These are phyloP conservation scores for Isoetes taiwanensis DNA, from an alignment of 75 land plant species.

Conservation along the genomic window DNA sequence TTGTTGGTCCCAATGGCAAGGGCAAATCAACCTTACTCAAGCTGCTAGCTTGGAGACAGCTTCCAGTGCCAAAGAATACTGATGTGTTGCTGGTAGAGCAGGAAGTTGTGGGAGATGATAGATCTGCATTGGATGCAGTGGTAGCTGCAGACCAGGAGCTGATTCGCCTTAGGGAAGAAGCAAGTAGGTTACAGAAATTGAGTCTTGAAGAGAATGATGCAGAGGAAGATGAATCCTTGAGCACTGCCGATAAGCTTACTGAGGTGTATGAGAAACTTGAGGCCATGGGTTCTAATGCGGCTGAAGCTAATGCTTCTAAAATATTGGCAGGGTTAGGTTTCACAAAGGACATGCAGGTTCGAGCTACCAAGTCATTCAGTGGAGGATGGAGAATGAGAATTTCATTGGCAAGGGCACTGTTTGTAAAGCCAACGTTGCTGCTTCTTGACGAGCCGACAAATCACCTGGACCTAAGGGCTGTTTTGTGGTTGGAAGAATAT, in stretches of 20 bases:
- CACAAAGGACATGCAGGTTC: conserved; percentile 63
- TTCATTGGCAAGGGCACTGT: neutral
- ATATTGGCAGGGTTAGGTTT: conserved; percentile 89
- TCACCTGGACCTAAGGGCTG: conserved; percentile 8
- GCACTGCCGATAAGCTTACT: conserved; percentile 52
- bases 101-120: conserved; percentile 86
- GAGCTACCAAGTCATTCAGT: conserved; percentile 75
- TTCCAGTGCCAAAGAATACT: conserved; percentile 90
- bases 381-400: conserved; percentile 10
- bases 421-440: conserved; percentile 1
- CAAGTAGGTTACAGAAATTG: conserved; percentile 37
- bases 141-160: conserved; percentile 90
- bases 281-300: conserved; percentile 74
- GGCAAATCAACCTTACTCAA: conserved; percentile 88
- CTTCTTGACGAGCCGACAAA: conserved; percentile 10
- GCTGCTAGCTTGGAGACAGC: conserved; percentile 87
- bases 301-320: conserved; percentile 61
- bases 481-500: conserved; percentile 6
- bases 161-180: conserved; percentile 53
- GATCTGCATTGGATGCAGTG: conserved; percentile 61
- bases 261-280: conserved; percentile 72
- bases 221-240: conserved; percentile 2
- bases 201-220: conserved; percentile 13
- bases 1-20: conserved; percentile 92
- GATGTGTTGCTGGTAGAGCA: conserved; percentile 91